These are phyloP conservation scores for Flueggea neowawraea DNA, from an alignment of 441 rosid genomes.

Conservation along the genomic window DNA sequence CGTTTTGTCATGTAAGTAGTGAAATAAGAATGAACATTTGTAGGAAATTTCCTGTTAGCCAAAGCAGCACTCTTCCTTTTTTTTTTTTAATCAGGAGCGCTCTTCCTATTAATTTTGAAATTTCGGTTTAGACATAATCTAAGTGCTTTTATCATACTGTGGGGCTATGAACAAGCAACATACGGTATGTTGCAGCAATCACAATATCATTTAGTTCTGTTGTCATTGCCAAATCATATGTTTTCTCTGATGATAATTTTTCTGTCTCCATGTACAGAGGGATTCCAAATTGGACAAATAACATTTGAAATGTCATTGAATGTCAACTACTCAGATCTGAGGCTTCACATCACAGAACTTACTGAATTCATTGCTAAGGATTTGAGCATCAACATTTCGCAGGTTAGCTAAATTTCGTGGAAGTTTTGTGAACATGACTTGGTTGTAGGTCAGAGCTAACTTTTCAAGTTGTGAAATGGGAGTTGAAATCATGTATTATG, in stretches of 20 bases:
- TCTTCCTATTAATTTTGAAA: too few species aligned
- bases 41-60: too few species aligned
- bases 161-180: background rate
- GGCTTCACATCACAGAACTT: slow-evolving; percentile 47
- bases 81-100: too few species aligned
- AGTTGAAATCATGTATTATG: background rate
- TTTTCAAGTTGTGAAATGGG: background rate
- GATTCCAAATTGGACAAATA: slow-evolving; percentile 50
- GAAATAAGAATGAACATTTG: too few species aligned
- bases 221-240: too few species aligned
- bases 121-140: too few species aligned
- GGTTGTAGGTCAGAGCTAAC: slow-evolving; percentile 1
- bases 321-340: slow-evolving; percentile 47
- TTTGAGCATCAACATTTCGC: slow-evolving; percentile 49
- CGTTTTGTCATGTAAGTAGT: too few species aligned
- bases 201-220: background rate
- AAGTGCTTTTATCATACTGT: too few species aligned
- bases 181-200: background rate
- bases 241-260: slow-evolving; percentile 11
- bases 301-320: slow-evolving; percentile 55
- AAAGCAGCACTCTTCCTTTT: too few species aligned
- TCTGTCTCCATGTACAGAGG: slow-evolving; percentile 26
- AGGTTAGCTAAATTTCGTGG: slow-evolving; percentile 40
- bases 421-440: slow-evolving; percentile 4
- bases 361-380: slow-evolving; percentile 44